phyloP scores from a whole-genome alignment of 2,329 filamentous ascomycete genomes.

The Nectriaceae sp. region DNA sequence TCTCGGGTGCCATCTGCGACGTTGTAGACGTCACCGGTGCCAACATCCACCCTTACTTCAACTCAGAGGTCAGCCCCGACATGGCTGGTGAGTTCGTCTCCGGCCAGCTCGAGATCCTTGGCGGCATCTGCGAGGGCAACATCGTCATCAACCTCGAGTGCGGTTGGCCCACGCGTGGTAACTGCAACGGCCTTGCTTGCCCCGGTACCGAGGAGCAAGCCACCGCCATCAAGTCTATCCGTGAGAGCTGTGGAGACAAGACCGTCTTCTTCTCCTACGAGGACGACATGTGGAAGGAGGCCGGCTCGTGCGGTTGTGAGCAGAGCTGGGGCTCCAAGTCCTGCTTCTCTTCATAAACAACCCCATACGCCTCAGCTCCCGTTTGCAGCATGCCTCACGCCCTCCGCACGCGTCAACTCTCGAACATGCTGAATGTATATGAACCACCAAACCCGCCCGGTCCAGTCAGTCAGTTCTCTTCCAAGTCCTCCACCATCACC shows the following conservation, averaged over 20 bases:
- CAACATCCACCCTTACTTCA: conserved; percentile 97
- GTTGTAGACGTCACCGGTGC: conserved; percentile 77
- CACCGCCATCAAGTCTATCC: conserved; percentile 71
- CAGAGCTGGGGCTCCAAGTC: conserved; percentile 68
- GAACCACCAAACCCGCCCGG: conserved; percentile 26
- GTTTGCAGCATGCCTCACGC: conserved; percentile 23
- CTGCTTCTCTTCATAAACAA: conserved; percentile 25
- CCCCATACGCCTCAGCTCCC: conserved; percentile 5
- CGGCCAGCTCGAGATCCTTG: conserved; percentile 71
- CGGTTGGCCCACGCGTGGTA: conserved; percentile 79
- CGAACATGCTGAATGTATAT: conserved; percentile 31
- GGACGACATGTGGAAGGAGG: conserved; percentile 80
- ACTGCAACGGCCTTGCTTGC: conserved; percentile 70
- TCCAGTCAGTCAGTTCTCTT: conserved; percentile 16
- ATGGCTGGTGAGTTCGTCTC: conserved; percentile 76
- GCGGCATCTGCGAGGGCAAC: conserved; percentile 70
- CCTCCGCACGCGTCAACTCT: conserved; percentile 16
- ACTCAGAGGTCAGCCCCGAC: conserved; percentile 62
- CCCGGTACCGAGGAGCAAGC: conserved; percentile 69
- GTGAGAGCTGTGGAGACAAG: conserved; percentile 63
- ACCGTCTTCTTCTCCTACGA: conserved; percentile 80
- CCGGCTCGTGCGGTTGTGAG: conserved; percentile 73
- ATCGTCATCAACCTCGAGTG: conserved; percentile 83
- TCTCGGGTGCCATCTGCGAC: conserved; percentile 62
- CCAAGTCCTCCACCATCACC: not conserved